Evolutionary conservation across 1,284 basidiomycete genomes (phyloP).

Genomic region (Sphaerobolus stellatus): DNA sequence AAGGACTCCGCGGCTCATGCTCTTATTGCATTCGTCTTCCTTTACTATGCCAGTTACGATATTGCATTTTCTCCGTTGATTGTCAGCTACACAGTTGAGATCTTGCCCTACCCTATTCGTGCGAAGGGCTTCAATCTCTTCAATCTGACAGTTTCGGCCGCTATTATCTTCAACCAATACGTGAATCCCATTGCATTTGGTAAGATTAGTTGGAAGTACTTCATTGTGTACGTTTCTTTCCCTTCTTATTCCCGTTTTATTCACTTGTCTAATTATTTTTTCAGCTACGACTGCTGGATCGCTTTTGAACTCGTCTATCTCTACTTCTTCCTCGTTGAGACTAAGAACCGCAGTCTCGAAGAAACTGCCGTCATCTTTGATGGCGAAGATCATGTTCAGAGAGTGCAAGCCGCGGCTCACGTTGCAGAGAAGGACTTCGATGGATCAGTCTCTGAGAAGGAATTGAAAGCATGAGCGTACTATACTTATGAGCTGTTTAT

Average conservation of each 20-base stretch:
- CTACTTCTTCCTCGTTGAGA: too few relatives aligned
- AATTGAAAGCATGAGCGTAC: too few relatives aligned
- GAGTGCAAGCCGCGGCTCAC: too few relatives aligned
- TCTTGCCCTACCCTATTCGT: slow-evolving; percentile 68
- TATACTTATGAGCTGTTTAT: too few relatives aligned
- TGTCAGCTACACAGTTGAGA: slow-evolving; percentile 73
- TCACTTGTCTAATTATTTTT: too few relatives aligned
- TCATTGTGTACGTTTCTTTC: slow-evolving; percentile 33
- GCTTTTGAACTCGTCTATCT: too few relatives aligned
- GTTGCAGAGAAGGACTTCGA: too few relatives aligned
- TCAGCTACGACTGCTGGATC: too few relatives aligned
- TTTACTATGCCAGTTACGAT: slow-evolving; percentile 70
- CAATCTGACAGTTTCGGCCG: slow-evolving; percentile 62
- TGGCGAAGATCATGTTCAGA: too few relatives aligned
- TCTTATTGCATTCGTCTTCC: slow-evolving; percentile 75
- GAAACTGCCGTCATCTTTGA: too few relatives aligned
- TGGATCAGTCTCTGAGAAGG: too few relatives aligned
- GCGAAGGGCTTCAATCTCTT: slow-evolving; percentile 79
- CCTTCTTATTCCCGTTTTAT: background rate
- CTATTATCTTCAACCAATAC: slow-evolving; percentile 79
- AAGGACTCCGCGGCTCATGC: slow-evolving; percentile 53
- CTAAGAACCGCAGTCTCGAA: too few relatives aligned
- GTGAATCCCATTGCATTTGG: slow-evolving; percentile 73
- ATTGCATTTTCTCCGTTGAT: slow-evolving; percentile 74
- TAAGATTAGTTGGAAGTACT: slow-evolving; percentile 64